Conservation (phyloP, 2,329 filamentous ascomycete species). For the Fusarium musae region DNA sequence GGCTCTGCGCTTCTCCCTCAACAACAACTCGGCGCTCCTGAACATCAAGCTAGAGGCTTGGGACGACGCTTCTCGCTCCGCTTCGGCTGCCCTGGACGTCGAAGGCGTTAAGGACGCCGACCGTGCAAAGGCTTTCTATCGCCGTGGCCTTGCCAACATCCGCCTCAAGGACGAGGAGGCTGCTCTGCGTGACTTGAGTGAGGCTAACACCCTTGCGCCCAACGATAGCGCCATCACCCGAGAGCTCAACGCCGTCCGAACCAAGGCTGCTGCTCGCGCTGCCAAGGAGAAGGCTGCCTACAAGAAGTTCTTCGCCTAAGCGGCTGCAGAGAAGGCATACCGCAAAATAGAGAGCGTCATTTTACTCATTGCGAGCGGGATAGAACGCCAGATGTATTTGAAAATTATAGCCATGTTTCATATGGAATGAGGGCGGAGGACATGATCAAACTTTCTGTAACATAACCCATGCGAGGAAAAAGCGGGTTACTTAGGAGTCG, state of each 20-base stretch:
- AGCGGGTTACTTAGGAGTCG: constrained; percentile 44
- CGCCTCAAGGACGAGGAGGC: constrained; percentile 86
- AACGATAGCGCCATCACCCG: constrained; percentile 78
- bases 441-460: constrained; percentile 39
- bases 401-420: constrained; percentile 27
- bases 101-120: constrained; percentile 76
- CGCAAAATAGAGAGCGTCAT: constrained; percentile 11
- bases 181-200: constrained; percentile 78
- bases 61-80: constrained; percentile 75
- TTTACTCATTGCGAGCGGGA: constrained; percentile 18
- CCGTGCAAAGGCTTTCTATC: constrained; percentile 88
- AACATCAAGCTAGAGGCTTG: constrained; percentile 82
- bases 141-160: constrained; percentile 79
- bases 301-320: constrained; percentile 84
- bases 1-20: constrained; percentile 82
- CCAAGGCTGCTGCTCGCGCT: constrained; percentile 74
- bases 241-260: constrained; percentile 83
- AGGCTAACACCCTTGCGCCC: constrained; percentile 80
- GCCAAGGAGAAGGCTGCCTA: constrained; percentile 94
- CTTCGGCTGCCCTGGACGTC: constrained; percentile 78
- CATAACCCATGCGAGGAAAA: constrained; percentile 39
- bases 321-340: not conserved
- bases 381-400: constrained; percentile 26
- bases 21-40: constrained; percentile 89
- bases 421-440: constrained; percentile 19